phyloP scores from a whole-genome alignment of 441 rosid species.

The Eruca vesicaria region DNA sequence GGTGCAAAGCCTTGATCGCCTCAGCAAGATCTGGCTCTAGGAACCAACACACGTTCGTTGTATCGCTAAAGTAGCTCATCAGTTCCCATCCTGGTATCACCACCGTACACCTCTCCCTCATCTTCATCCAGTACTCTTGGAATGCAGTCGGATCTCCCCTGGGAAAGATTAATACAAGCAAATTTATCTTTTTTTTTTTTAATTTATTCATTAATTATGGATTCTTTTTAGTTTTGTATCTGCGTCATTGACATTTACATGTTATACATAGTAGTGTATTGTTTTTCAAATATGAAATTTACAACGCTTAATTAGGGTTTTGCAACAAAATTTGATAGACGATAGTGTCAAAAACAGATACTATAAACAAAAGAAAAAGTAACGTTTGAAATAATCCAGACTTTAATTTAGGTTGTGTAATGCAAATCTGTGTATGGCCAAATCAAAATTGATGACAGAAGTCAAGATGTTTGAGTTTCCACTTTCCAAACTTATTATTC shows the following conservation, averaged over 20 bases:
- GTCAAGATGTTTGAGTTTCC: not conserved
- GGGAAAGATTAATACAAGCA: conserved; percentile 7
- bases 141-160: conserved; percentile 81
- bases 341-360: not conserved
- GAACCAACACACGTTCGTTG: conserved; percentile 63
- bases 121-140: conserved; percentile 60
- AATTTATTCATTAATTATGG: not conserved
- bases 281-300: not conserved
- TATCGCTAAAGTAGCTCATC: conserved; percentile 86
- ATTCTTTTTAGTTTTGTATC: not conserved
- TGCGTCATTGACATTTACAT: not conserved
- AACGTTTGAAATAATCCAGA: not conserved
- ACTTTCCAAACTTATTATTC: not conserved
- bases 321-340: not conserved
- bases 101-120: conserved; percentile 52
- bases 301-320: not conserved
- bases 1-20: conserved; percentile 63
- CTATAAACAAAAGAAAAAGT: not conserved
- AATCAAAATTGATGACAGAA: not conserved
- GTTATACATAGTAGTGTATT: not conserved
- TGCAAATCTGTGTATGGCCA: not conserved
- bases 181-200: not conserved
- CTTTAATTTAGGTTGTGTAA: too few species aligned
- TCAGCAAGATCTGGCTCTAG: conserved; percentile 56
- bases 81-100: conserved; percentile 52